Conservation (phyloP, 208 protist genomes). For the Leishmania tarentolae region DNA sequence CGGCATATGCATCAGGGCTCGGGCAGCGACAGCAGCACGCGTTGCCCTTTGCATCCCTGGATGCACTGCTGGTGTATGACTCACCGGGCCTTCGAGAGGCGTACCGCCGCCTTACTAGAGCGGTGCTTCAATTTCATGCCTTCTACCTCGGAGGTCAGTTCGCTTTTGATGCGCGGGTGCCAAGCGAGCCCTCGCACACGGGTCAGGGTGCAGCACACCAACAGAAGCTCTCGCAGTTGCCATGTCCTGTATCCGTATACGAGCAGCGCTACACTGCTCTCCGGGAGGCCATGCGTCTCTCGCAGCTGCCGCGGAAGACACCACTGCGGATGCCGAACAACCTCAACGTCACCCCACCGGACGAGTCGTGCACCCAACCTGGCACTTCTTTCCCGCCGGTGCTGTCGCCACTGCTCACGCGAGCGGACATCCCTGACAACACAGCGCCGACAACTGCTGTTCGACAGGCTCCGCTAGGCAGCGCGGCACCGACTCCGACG, state of each 20-base stretch:
- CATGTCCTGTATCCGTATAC: constrained; percentile 12
- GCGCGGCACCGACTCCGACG: neutral
- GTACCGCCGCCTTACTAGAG: constrained; percentile 26
- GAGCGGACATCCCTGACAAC: neutral
- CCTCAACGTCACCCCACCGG: neutral
- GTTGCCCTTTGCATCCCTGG: constrained; percentile 1
- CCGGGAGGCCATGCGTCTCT: neutral
- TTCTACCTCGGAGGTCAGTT: constrained; percentile 36
- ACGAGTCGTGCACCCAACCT: neutral
- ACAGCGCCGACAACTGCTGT: neutral
- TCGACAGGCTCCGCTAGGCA: neutral
- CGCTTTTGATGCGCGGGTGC: neutral
- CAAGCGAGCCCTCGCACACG: neutral
- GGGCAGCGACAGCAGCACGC: neutral
- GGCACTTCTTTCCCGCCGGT: neutral
- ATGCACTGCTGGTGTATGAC: constrained; percentile 34
- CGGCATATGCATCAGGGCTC: neutral
- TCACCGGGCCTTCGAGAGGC: constrained; percentile 29
- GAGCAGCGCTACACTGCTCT: constrained; percentile 19
- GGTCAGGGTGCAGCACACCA: neutral
- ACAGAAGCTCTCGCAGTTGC: neutral
- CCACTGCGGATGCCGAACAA: neutral
- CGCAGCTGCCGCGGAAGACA: neutral
- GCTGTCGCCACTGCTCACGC: neutral
- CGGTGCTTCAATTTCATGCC: constrained; percentile 20